phyloP scores from a whole-genome alignment of 169 alveolate species.

The Plasmodium adleri region DNA sequence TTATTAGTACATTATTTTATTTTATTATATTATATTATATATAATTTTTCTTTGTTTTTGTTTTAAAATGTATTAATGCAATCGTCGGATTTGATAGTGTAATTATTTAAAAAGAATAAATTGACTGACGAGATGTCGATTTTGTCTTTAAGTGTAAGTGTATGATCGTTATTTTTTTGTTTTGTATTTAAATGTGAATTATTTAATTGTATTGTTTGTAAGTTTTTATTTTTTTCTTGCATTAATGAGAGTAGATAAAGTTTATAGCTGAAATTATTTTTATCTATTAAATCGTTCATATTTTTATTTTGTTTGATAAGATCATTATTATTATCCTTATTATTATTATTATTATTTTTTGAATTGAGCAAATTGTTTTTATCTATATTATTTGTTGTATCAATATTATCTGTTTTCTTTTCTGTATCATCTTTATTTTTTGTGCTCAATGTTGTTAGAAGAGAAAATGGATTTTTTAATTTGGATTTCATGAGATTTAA shows the following conservation, averaged over 20 bases:
- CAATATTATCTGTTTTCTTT: neutral
- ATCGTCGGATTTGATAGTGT: constrained; percentile 45
- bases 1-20: too few relatives aligned
- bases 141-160: neutral
- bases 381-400: neutral
- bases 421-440: neutral
- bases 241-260: constrained; percentile 11
- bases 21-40: too few relatives aligned
- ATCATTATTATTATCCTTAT: neutral
- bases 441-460: neutral
- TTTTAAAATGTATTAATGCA: constrained; percentile 1
- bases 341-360: too few relatives aligned
- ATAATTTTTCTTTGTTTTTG: neutral
- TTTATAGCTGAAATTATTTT: constrained; percentile 23
- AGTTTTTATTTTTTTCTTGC: constrained; percentile 3
- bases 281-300: neutral
- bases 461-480: constrained; percentile 22
- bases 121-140: constrained; percentile 28
- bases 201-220: too few relatives aligned
- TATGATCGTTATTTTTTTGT: neutral
- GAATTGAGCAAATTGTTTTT: too few relatives aligned
- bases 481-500: constrained; percentile 37
- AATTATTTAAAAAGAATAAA: constrained; percentile 35
- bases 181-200: too few relatives aligned
- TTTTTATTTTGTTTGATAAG: neutral